Percentiles rank a stretch among this genome's conserved stretches.
Evolutionary conservation across 2,329 filamentous ascomycete species (phyloP).

Genomic region (Alternaria sp.): DNA sequence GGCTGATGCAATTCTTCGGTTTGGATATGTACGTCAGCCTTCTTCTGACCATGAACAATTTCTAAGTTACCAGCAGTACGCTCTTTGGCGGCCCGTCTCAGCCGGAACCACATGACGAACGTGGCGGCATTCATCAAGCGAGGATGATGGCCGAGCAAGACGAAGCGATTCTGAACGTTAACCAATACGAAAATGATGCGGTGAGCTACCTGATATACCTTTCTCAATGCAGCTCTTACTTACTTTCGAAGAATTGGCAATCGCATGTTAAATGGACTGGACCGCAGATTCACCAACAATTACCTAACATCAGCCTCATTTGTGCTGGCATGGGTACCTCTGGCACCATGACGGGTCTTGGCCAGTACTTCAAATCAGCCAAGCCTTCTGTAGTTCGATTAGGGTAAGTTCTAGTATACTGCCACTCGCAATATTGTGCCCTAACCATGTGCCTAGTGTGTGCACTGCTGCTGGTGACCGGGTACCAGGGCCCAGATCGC

Average conservation of each 20-base stretch:
- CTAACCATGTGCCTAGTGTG: conserved; percentile 52
- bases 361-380: conserved; percentile 31
- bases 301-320: conserved; percentile 65
- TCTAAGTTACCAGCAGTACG: conserved; percentile 10
- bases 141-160: conserved; percentile 42
- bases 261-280: conserved; percentile 67
- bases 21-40: conserved; percentile 23
- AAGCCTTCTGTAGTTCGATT: conserved; percentile 29
- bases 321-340: conserved; percentile 67
- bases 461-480: conserved; percentile 66
- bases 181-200: conserved; percentile 64
- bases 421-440: neutral
- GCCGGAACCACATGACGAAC: conserved; percentile 28
- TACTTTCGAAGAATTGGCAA: conserved; percentile 57
- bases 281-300: conserved; percentile 64
- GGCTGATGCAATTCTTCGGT: conserved; percentile 35
- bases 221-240: neutral
- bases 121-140: conserved; percentile 31
- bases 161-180: conserved; percentile 59
- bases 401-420: conserved; percentile 13
- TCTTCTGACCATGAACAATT: neutral
- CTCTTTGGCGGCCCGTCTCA: conserved; percentile 64
- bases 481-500: conserved; percentile 66
- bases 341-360: conserved; percentile 45
- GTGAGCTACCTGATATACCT: conserved; percentile 7